Percentiles rank a stretch among this genome's conserved stretches.
Conservation (phyloP, 352 stramenopile species). For the Globisporangium cederbergense region DNA sequence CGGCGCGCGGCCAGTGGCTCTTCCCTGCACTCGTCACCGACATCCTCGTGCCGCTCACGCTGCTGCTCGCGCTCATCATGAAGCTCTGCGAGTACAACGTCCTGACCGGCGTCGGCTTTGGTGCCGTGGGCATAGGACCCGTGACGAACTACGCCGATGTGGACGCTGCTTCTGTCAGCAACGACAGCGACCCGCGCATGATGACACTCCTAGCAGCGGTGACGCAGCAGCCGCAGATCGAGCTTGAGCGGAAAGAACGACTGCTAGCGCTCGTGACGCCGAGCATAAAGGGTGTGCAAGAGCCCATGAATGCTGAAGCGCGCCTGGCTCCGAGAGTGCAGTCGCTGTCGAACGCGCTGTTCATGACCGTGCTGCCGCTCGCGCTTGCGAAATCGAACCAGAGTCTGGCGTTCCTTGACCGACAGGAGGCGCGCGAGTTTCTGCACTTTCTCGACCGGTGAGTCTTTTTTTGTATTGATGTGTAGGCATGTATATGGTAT, state of each 20-base stretch:
- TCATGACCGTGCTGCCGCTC: conserved; percentile 56
- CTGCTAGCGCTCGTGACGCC: not conserved
- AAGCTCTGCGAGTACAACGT: conserved; percentile 58
- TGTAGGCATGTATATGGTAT: not conserved
- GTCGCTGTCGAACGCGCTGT: conserved; percentile 22
- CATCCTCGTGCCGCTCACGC: conserved; percentile 55
- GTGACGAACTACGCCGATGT: not conserved
- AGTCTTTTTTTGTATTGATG: conserved; percentile 2
- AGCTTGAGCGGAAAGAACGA: not conserved
- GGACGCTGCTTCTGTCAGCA: not conserved
- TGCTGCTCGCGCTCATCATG: conserved; percentile 59
- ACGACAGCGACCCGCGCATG: not conserved
- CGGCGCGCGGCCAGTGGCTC: conserved; percentile 38
- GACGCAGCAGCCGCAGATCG: not conserved
- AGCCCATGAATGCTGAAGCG: not conserved
- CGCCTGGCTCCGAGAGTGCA: not conserved
- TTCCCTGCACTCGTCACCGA: conserved; percentile 67
- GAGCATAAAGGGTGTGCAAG: not conserved
- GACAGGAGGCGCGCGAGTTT: conserved; percentile 38
- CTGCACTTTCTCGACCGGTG: conserved; percentile 43
- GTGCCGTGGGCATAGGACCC: not conserved
- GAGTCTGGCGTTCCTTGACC: conserved; percentile 57
- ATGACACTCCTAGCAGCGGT: not conserved
- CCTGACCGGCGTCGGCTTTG: not conserved
- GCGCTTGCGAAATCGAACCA: conserved; percentile 49